Base-by-base conservation (phyloP, 1,139 yeast species). In the Debaryomyces coudertii region DNA sequence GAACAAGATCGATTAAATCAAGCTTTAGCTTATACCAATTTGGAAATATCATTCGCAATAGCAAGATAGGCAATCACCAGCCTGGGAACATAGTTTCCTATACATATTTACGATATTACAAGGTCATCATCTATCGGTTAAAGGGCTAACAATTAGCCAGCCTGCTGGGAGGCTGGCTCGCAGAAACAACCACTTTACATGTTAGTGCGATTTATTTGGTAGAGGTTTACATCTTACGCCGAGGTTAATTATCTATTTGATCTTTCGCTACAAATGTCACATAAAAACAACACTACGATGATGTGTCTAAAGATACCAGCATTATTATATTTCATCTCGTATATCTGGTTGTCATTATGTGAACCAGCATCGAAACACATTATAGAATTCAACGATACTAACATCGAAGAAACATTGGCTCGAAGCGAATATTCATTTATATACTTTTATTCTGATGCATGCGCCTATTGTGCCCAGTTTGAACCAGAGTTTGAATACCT, bases 381-480 rank as follows among this genome's bases (percentile, higher is more conserved):
- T 20, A 49, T 52, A 15, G 62, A 58, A 40, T 52, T 65, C 33
- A 52, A 47, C 25, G 68, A 63, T 42, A 28, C 42, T 11, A 42
- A 47, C 42, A 54, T 63, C 22, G 54, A 53, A 34, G 36, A 42
- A 9, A 54, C 56, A 1, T 52, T 68, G 18, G 60, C 53, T 5
- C 44, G 50, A 15, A 61, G 69, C 15, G 57, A 58, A 14, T 71
- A 58, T 52, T 68, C 80, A 4, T 60, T 76, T 37, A 71, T 77
- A 18, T 73, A 71, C 54, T 76, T 76, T 50, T 68, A 62, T 46
- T 66, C 73, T 5, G 68, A 70, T 5, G 52, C 56, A 12, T 77
- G 82, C 53, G 53, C 57, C 44, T 70, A 64, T 49, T 77, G 82
- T 56, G 50, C 54, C 4, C 47, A 55, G 14, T 65, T 77, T 48